Percentiles rank a stretch among this genome's conserved stretches.
Evolutionary conservation across 768 basidiomycete genomes (phyloP).

Genomic region (Tricholoma hemisulphureum): DNA sequence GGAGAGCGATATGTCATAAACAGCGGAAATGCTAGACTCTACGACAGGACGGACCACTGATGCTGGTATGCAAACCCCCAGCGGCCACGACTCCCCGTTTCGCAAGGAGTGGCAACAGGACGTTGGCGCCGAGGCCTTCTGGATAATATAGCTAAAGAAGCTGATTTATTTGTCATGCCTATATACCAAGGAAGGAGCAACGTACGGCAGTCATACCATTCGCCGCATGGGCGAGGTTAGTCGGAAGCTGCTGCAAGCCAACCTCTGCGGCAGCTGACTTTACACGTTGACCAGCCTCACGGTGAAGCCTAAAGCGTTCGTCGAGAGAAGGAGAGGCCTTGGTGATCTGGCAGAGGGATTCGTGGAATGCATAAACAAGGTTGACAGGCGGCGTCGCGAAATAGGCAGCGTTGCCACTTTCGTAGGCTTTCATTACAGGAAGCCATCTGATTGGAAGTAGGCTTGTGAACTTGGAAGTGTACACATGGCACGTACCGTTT

Average conservation of each 20-base stretch:
- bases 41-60: conserved; percentile 59
- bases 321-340: conserved; percentile 60
- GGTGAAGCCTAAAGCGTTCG: conserved; percentile 77
- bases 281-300: conserved; percentile 62
- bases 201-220: conserved; percentile 93
- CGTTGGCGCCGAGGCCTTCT: conserved; percentile 69
- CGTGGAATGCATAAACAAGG: conserved; percentile 86
- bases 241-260: conserved; percentile 74
- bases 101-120: conserved; percentile 73
- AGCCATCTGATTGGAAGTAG: conserved; percentile 58
- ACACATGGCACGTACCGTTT: conserved; percentile 55
- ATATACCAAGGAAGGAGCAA: conserved; percentile 1
- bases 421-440: conserved; percentile 93
- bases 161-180: neutral
- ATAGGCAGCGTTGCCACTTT: conserved; percentile 76
- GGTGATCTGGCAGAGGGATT: conserved; percentile 75
- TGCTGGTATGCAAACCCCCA: conserved; percentile 79
- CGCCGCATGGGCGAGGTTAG: conserved; percentile 61
- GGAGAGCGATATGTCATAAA: neutral
- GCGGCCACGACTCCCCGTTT: conserved; percentile 79
- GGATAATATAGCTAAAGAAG: conserved; percentile 72
- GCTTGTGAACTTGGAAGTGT: neutral
- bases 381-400: conserved; percentile 97
- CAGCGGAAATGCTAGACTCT: neutral
- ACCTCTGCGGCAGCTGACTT: conserved; percentile 63